Base-by-base conservation (phyloP, 768 basidiomycete genomes). In the Lactarius indigo region DNA sequence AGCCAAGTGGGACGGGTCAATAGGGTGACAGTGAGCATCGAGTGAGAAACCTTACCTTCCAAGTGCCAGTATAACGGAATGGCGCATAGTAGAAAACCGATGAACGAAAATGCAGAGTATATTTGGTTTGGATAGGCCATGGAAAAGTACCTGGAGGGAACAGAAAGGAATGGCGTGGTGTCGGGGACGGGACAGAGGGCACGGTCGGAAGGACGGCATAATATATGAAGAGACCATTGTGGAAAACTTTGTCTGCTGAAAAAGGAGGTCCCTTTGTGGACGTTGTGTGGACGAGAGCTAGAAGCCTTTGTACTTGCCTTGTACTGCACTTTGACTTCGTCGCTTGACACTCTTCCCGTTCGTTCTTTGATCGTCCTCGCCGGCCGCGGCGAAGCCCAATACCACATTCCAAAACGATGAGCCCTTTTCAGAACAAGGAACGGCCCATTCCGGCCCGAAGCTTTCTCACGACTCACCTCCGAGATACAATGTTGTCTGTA, bases 51-150 rank as follows among this genome's bases (percentile, higher is more conserved):
- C 18, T 28, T 56, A 73, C 79, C 80, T 78, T 84, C 79, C 55
- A 85, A 74, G 74, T 87, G 86, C 83, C 84, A 85, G 20, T 81
- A 80, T 31, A 84, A 75, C 9, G 87, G 85, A 63, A 86, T 76
- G 61, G 76, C 71, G 10, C 83, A 80, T n/a, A 86, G 73, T 65
- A 84, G 57, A 64, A 83, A 80, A 9, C 79, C 76, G 60, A 84
- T 76, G 75, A 83, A 84, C 39, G 83, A 70, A 61, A 77, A 74
- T 10, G 74, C 74, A 54, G 76, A 74, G 61, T 75, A 75, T n/a
- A 76, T 61, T 44, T 65, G 42, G 42, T 71, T 72, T 1, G 72
- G 59, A 57, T 60, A 58, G 33, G 61, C 10, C 65, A 66, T 66
- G 6, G 42, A 8, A 13, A 26, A 26, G 26, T 52, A 52, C 50